phyloP scores from a whole-genome alignment of 2,329 filamentous ascomycete genomes.

The Ascochyta rabiei region DNA sequence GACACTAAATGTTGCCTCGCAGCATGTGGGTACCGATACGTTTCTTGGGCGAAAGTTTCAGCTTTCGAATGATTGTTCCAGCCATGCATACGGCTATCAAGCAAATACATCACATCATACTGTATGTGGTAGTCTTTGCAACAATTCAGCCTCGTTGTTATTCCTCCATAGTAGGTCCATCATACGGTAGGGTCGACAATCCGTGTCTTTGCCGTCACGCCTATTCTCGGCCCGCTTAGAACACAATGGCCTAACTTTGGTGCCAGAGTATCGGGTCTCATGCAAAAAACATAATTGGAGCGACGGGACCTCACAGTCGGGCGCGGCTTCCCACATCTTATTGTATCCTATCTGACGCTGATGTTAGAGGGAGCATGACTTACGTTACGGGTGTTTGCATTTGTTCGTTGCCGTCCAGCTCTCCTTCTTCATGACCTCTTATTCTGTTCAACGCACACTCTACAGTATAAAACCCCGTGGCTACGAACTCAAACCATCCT shows the following conservation, averaged over 20 bases:
- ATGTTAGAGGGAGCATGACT: constrained; percentile 27
- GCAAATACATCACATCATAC: not conserved
- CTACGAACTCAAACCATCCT: not conserved
- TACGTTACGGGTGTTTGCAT: constrained; percentile 26
- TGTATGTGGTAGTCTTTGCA: not conserved
- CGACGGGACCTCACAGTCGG: constrained; percentile 19
- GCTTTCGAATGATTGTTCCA: not conserved
- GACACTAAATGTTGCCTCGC: constrained; percentile 20
- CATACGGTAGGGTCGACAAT: constrained; percentile 3
- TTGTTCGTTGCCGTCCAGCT: constrained; percentile 13
- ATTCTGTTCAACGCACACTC: constrained; percentile 7
- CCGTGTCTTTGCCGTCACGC: constrained; percentile 14
- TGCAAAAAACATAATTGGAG: constrained; percentile 27
- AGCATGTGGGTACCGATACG: constrained; percentile 18
- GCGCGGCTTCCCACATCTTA: constrained; percentile 25
- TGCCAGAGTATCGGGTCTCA: constrained; percentile 18
- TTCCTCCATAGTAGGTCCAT: not conserved
- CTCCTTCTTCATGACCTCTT: constrained; percentile 13
- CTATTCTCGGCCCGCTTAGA: constrained; percentile 19
- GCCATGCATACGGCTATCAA: constrained; percentile 1
- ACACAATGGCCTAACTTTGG: constrained; percentile 14
- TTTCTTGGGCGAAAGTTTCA: constrained; percentile 3
- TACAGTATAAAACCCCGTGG: constrained; percentile 6
- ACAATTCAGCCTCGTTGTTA: not conserved
- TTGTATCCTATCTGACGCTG: constrained; percentile 19